Evolutionary conservation across 495 filamentous ascomycete species (phyloP).

Genomic region (Aspergillus avenaceus): DNA sequence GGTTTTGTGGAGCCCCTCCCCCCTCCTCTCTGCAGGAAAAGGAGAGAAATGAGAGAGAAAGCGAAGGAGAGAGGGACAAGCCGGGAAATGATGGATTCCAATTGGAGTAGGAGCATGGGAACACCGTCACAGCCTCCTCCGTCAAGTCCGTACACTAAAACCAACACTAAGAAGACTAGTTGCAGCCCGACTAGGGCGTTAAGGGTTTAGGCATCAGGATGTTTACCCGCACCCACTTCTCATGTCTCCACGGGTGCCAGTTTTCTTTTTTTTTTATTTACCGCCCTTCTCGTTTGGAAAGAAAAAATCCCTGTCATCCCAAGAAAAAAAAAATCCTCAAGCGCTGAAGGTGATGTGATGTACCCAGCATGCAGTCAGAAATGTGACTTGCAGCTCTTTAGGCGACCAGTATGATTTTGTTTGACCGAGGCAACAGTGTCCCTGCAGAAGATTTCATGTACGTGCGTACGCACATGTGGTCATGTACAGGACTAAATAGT

Average conservation of each 20-base stretch:
- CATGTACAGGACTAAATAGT: neutral
- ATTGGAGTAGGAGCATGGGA: neutral
- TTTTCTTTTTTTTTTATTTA: too few relatives aligned
- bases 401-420: neutral
- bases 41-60: constrained; percentile 1
- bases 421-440: neutral
- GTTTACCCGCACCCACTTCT: neutral
- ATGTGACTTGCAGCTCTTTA: neutral
- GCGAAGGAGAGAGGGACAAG: constrained; percentile 3
- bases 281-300: neutral
- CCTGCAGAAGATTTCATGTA: neutral
- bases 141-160: constrained; percentile 18
- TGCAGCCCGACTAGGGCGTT: constrained; percentile 4
- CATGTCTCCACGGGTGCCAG: neutral
- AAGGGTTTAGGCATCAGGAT: neutral
- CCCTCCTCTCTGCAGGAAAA: constrained; percentile 13
- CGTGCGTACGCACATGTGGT: neutral
- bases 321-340: neutral
- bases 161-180: constrained; percentile 12
- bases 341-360: neutral
- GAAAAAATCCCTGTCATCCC: neutral
- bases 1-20: constrained; percentile 18
- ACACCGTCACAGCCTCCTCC: constrained; percentile 10
- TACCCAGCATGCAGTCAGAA: neutral
- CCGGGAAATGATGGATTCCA: neutral